Conservation (phyloP, 805 yeast genomes). For the Torulaspora microellipsoides region DNA sequence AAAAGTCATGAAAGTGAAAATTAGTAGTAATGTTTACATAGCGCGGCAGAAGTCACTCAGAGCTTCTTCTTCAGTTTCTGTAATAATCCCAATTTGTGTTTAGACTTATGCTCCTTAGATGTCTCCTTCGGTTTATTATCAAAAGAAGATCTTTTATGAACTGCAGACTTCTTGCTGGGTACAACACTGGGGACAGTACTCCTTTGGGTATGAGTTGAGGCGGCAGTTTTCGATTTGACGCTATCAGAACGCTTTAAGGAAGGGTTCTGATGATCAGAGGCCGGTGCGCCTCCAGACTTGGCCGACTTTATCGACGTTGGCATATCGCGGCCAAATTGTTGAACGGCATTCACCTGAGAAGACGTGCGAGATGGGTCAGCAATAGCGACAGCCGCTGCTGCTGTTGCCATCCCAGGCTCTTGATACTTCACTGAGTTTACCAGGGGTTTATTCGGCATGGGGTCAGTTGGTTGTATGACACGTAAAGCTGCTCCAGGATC, state of each 20-base stretch:
- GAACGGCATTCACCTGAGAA: conserved; percentile 9
- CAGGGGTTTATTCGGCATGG: background rate
- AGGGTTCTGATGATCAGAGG: background rate
- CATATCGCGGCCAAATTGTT: conserved; percentile 15
- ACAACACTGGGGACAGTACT: conserved; percentile 3
- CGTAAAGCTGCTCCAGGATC: conserved; percentile 1
- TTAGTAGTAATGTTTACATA: background rate
- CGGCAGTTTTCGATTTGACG: conserved; percentile 5
- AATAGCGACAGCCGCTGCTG: conserved; percentile 1
- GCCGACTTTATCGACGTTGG: conserved; percentile 9
- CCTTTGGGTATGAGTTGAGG: background rate
- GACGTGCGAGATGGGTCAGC: conserved; percentile 5
- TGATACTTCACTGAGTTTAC: background rate
- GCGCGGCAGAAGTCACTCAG: conserved; percentile 2
- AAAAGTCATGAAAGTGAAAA: background rate
- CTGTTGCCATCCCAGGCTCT: background rate
- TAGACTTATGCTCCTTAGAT: conserved; percentile 11
- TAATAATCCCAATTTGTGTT: conserved; percentile 23
- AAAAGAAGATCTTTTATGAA: conserved; percentile 5
- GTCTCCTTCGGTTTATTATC: conserved; percentile 1
- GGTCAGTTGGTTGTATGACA: background rate
- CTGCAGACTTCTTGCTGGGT: background rate
- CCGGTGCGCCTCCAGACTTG: conserved; percentile 4
- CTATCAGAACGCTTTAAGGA: conserved; percentile 2
- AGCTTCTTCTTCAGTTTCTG: conserved; percentile 24